Conservation (phyloP, 345 rosid genomes). For the Syzygium oleosum region DNA sequence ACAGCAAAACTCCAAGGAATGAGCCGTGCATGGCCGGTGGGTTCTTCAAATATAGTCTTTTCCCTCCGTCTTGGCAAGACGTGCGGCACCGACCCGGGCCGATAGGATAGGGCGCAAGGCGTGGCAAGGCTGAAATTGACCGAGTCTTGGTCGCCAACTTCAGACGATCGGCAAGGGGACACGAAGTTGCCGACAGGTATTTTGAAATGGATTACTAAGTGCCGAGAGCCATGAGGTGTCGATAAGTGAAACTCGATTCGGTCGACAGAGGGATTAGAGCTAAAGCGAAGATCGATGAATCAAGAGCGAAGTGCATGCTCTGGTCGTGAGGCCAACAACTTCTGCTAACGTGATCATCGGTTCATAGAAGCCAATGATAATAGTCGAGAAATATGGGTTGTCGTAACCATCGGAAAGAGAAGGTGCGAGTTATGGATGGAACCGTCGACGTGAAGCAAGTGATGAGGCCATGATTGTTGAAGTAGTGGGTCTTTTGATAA, state of each 20-base stretch:
- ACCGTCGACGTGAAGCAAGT: background rate
- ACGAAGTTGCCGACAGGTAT: background rate
- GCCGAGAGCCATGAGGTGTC: background rate
- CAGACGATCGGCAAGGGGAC: background rate
- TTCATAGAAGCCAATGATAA: background rate
- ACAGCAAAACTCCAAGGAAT: background rate
- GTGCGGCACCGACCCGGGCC: background rate
- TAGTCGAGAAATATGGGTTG: background rate
- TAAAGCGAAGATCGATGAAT: background rate
- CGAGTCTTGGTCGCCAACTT: background rate
- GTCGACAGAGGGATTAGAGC: background rate
- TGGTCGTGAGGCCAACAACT: background rate
- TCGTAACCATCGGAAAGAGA: background rate
- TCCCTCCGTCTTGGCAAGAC: background rate
- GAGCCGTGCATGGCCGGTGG: background rate
- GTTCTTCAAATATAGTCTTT: background rate
- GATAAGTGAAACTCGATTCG: no score
- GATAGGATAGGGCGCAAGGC: background rate
- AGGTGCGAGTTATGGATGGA: background rate
- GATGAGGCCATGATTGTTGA: background rate
- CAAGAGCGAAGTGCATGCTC: background rate
- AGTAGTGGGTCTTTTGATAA: background rate
- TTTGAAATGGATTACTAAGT: background rate
- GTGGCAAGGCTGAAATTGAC: background rate
- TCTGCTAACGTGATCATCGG: no score